Percentiles rank a stretch among this genome's conserved stretches.
Conservation (phyloP, 495 filamentous ascomycete genomes). For the Chlorociboria aeruginascens region DNA sequence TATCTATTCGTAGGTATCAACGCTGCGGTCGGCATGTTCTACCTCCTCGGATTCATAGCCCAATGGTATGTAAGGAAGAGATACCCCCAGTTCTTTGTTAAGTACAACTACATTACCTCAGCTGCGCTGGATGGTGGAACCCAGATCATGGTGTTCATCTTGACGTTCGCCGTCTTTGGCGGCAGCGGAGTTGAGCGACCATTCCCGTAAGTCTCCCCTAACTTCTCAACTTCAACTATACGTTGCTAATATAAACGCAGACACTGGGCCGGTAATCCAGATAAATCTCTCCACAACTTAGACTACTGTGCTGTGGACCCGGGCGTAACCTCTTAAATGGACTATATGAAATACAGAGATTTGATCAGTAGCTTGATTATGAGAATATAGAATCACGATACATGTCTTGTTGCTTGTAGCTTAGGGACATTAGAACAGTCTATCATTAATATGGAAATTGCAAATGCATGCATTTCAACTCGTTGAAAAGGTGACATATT, state of each 20-base stretch:
- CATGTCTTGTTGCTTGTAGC: too few relatives aligned
- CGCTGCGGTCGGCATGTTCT: constrained; percentile 24
- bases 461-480: too few relatives aligned
- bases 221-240: neutral
- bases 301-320: neutral
- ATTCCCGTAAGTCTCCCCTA: constrained; percentile 2
- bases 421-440: too few relatives aligned
- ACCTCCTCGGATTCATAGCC: constrained; percentile 26
- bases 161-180: constrained; percentile 48
- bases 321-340: neutral
- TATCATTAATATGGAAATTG: too few relatives aligned
- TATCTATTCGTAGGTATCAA: constrained; percentile 27
- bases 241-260: neutral
- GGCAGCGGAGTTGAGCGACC: constrained; percentile 11
- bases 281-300: neutral
- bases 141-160: constrained; percentile 39
- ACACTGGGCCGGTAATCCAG: neutral
- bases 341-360: neutral
- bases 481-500: too few relatives aligned
- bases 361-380: too few relatives aligned
- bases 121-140: constrained; percentile 45
- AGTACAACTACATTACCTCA: constrained; percentile 45
- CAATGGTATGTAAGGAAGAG: constrained; percentile 43
- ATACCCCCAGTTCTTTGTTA: constrained; percentile 36
- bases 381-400: too few relatives aligned